Evolutionary conservation across 2,329 filamentous ascomycete genomes (phyloP).

Genomic region (Nemania sp.): DNA sequence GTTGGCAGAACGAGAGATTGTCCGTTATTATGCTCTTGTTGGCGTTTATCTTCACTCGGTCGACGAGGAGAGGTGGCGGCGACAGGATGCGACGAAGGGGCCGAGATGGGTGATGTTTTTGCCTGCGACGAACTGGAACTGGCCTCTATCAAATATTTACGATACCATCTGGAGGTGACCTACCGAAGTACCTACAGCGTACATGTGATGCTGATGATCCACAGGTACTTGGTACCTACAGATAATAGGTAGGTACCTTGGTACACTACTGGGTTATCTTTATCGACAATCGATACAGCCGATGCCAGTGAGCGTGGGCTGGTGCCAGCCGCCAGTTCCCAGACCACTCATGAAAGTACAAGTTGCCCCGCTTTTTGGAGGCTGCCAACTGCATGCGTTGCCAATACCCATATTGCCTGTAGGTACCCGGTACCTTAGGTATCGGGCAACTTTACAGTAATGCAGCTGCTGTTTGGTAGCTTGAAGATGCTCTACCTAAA

Average conservation of each 20-base stretch:
- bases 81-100: background rate
- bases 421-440: background rate
- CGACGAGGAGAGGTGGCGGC: background rate
- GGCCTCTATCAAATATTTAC: slow-evolving; percentile 11
- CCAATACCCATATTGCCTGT: slow-evolving; percentile 4
- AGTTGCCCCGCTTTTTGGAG: slow-evolving; percentile 6
- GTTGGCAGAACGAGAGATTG: slow-evolving; percentile 19
- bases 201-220: too few species aligned
- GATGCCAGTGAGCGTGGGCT: background rate
- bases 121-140: background rate
- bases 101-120: too few species aligned
- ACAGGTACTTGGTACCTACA: too few species aligned
- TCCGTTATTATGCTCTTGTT: too few species aligned
- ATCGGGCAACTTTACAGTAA: background rate
- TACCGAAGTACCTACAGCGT: too few species aligned
- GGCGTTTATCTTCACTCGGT: too few species aligned
- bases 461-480: background rate
- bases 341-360: background rate
- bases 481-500: background rate
- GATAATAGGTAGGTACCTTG: too few species aligned
- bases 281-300: too few species aligned
- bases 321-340: slow-evolving; percentile 2
- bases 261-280: too few species aligned
- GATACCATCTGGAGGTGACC: too few species aligned
- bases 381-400: slow-evolving; percentile 32